A percentile compares a stretch with the other conserved stretches of the same genome.
Evolutionary conservation across 78 protist species (phyloP).

Genomic region (Chrysochromulina parva): DNA sequence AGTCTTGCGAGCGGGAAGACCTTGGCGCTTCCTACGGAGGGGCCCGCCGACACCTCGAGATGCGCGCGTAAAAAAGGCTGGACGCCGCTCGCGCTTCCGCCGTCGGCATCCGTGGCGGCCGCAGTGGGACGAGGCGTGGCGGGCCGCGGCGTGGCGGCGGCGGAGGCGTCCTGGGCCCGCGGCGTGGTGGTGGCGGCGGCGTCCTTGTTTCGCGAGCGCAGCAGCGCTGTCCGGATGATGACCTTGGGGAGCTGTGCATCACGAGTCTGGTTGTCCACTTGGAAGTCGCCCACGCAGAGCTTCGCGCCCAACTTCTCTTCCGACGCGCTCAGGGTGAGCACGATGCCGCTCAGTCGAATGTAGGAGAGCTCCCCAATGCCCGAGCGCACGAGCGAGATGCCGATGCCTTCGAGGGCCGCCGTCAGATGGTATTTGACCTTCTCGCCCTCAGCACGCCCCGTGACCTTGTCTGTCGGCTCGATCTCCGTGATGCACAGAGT

Average conservation of each 20-base stretch:
- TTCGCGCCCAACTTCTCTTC: no score
- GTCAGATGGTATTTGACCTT: background rate
- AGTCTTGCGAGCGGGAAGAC: background rate
- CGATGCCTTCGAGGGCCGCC: background rate
- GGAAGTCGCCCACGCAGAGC: background rate
- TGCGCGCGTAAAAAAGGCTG: no score
- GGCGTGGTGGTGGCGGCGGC: background rate
- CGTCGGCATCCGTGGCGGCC: no score
- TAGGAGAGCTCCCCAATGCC: background rate
- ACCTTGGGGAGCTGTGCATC: background rate
- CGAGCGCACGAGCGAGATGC: slow-evolving; percentile 4
- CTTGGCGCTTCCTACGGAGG: background rate
- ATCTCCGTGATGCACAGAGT: background rate
- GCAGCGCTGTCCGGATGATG: background rate
- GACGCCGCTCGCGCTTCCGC: no score
- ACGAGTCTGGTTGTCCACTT: background rate
- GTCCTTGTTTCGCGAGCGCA: background rate
- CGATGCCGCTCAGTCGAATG: background rate
- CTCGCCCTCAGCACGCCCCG: background rate
- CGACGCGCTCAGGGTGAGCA: background rate
- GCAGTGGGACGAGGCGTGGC: no score
- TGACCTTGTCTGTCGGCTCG: background rate
- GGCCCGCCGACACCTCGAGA: no score
- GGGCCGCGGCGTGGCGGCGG: no score
- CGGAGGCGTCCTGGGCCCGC: no score